Evolutionary conservation across 73 alveolate species (phyloP), one percentile per base, ranked within the genome.

Genomic region (Paramecium sexaurelia): DNA sequence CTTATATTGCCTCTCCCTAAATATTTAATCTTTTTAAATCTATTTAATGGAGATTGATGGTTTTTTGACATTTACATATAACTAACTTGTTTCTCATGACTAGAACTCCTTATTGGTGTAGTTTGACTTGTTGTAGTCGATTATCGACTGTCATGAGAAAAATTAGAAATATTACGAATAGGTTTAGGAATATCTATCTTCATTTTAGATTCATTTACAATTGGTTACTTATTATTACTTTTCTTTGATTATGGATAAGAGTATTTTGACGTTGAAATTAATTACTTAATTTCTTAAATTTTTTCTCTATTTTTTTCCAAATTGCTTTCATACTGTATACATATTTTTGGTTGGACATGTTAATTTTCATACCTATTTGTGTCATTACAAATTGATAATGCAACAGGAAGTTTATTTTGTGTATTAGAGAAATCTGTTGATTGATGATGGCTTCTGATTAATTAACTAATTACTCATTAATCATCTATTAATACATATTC

Each of bases 11-110:
- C 90, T 43, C 55, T 78, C 17, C 90, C 90, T 41, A 78, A 45
- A 78, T 41, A 78, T 78, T 78, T 78, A 8, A 78, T 39, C 55
- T 78, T 78, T 43, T 45, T 78, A 78, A 78, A 78, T 78, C 90
- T 78, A 41, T 71, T 71, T 35, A 71, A 37, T 13, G 86, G 56
- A 35, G 86, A 71, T 71, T 71, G 32, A 35, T 32, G 6, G 35
- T 71, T 37, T n/a, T 35, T 35, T 2, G 86, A 71, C 86, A 71
- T 71, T 17, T 71, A 37, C 86, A 71, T 71, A 29, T 61, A 61
- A 39, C 36, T 73, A 33, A 5, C 17, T n/a, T 73, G 4, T 73
- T 33, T 73, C n/a, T 39, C 57, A 0, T 36, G 17, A 36, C 55
- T 73, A 73, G 33, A 20, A 61, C 83, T 61, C 9, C 83, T 61